Evolutionary conservation across 1,284 basidiomycete genomes (phyloP).

Genomic region (Fistulinella cinereoalba): DNA sequence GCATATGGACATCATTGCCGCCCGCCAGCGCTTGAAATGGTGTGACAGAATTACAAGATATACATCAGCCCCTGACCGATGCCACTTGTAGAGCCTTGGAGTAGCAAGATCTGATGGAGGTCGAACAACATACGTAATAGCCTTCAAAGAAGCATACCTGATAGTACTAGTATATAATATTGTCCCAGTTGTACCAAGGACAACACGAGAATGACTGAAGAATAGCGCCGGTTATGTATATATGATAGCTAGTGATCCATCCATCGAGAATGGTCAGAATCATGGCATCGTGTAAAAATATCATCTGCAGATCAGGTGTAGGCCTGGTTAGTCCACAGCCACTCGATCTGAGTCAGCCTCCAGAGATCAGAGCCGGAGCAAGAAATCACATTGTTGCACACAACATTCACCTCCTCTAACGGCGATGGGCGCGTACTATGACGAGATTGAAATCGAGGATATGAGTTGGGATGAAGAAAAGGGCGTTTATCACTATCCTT

Average conservation of each 20-base stretch:
- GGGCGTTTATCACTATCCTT: conserved; percentile 91
- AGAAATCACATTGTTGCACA: neutral
- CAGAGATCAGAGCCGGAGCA: too few relatives aligned
- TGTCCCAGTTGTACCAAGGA: conserved; percentile 35
- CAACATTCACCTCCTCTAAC: neutral
- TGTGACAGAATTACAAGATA: conserved; percentile 37
- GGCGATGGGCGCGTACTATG: conserved; percentile 79
- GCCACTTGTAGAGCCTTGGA: conserved; percentile 35
- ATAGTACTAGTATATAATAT: too few relatives aligned
- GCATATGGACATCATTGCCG: conserved; percentile 32
- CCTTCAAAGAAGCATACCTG: conserved; percentile 20
- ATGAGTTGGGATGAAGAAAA: conserved; percentile 89
- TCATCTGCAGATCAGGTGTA: too few relatives aligned
- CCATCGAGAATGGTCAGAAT: too few relatives aligned
- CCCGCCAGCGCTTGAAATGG: conserved; percentile 32
- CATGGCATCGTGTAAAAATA: too few relatives aligned
- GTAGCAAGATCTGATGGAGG: conserved; percentile 30
- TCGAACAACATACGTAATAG: neutral
- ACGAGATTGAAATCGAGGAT: conserved; percentile 95
- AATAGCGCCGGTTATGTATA: conserved; percentile 21
- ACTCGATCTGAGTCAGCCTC: too few relatives aligned
- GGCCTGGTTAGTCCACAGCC: too few relatives aligned
- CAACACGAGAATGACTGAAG: conserved; percentile 32
- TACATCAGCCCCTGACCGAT: conserved; percentile 34
- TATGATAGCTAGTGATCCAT: conserved; percentile 11